Percentiles rank a stretch among this genome's conserved stretches.
Conservation (phyloP, 306 rosid species). For the Ammopiptanthus mongolicus region DNA sequence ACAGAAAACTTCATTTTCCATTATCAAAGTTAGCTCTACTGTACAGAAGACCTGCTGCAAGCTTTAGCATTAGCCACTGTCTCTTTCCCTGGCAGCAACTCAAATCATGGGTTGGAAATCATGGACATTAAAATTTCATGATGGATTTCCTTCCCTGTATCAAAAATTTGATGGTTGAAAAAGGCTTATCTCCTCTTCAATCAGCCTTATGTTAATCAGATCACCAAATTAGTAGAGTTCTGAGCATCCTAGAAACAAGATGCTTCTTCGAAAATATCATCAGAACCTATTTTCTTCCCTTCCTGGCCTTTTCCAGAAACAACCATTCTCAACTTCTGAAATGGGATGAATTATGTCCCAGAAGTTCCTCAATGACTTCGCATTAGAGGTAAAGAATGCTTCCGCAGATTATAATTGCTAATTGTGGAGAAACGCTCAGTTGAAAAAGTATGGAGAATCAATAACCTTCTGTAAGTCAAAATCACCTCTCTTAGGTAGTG, state of each 20-base stretch:
- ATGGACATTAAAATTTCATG: conserved; percentile 20
- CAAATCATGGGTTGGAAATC: conserved; percentile 6
- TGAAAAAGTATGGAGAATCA: conserved; percentile 74
- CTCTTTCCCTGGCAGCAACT: conserved; percentile 22
- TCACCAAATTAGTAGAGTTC: not conserved
- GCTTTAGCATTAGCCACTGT: conserved; percentile 1
- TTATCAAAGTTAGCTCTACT: conserved; percentile 17
- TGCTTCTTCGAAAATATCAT: conserved; percentile 4
- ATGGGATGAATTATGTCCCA: conserved; percentile 22
- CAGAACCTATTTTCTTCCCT: not conserved
- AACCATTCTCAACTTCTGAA: conserved; percentile 11
- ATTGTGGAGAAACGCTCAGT: conserved; percentile 32
- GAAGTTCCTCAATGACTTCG: conserved; percentile 3
- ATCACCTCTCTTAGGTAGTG: conserved; percentile 69
- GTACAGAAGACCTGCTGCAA: conserved; percentile 28
- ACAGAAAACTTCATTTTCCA: not conserved
- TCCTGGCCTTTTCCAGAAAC: conserved; percentile 18
- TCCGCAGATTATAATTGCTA: not conserved
- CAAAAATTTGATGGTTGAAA: not conserved
- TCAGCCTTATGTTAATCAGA: not conserved
- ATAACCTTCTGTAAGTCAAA: conserved; percentile 71
- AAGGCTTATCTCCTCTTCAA: not conserved
- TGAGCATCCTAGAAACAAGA: conserved; percentile 4
- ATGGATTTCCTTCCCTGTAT: conserved; percentile 15
- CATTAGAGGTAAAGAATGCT: not conserved